Evolutionary conservation across 176 grass and related monocot genomes (phyloP).

Genomic region (Carex scoparia): DNA sequence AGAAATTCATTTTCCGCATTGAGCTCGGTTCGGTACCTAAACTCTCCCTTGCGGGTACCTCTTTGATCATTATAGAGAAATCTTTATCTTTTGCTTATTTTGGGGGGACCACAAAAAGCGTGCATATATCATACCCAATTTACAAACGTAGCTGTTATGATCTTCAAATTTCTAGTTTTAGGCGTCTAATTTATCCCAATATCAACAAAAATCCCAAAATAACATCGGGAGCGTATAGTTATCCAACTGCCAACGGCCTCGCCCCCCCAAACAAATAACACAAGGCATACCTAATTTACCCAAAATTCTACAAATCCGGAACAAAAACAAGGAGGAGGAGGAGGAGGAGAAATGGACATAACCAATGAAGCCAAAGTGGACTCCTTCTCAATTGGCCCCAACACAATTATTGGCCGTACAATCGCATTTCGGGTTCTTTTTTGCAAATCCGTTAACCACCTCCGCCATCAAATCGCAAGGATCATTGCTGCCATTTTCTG

Average conservation of each 20-base stretch:
- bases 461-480: constrained; percentile 41
- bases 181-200: neutral
- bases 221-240: neutral
- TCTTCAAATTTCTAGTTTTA: neutral
- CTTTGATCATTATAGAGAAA: neutral
- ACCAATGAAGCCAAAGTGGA: constrained; percentile 57
- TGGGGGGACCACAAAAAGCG: neutral
- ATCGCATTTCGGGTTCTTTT: constrained; percentile 71
- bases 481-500: constrained; percentile 30
- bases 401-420: constrained; percentile 61
- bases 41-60: neutral
- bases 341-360: constrained; percentile 25
- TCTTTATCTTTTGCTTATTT: neutral
- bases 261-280: neutral
- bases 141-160: neutral
- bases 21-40: neutral
- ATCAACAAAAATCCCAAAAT: constrained; percentile 8
- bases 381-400: constrained; percentile 65
- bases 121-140: neutral
- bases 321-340: neutral
- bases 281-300: neutral
- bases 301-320: neutral
- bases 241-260: neutral
- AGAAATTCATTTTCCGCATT: neutral
- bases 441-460: constrained; percentile 39